phyloP scores from a whole-genome alignment of 2,329 filamentous ascomycete species.

The Fusarium keratoplasticum region DNA sequence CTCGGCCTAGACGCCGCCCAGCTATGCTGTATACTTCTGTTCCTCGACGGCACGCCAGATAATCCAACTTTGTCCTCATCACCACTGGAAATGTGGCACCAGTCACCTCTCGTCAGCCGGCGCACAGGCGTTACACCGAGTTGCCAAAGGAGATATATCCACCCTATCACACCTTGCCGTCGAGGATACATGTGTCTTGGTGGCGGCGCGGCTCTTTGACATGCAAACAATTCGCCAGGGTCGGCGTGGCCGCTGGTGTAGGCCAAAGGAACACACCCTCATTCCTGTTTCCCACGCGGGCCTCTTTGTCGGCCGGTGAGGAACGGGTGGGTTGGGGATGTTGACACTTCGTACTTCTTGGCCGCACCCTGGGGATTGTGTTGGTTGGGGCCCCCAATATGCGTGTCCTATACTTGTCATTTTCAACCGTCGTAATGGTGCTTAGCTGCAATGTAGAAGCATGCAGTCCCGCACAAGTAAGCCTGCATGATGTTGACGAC shows the following conservation, averaged over 20 bases:
- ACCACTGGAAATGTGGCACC: conserved; percentile 28
- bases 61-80: not conserved
- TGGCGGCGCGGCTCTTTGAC: conserved; percentile 30
- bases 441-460: not conserved
- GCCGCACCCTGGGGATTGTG: not conserved
- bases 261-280: not conserved
- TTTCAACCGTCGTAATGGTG: not conserved
- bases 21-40: not conserved
- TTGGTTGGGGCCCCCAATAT: not conserved
- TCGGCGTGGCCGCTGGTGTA: not conserved
- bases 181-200: conserved; percentile 7
- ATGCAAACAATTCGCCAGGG: conserved; percentile 16
- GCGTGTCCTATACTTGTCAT: not conserved
- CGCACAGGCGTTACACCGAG: conserved; percentile 25
- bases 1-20: not conserved
- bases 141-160: conserved; percentile 2
- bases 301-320: not conserved
- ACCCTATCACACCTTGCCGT: not conserved
- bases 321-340: not conserved
- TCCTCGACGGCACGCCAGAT: not conserved
- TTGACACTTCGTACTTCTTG: not conserved
- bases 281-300: not conserved
- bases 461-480: not conserved
- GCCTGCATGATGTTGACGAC: not conserved
- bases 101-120: conserved; percentile 23